Conservation (phyloP, 2,329 filamentous ascomycete species). For the Alternaria triticimaculans region DNA sequence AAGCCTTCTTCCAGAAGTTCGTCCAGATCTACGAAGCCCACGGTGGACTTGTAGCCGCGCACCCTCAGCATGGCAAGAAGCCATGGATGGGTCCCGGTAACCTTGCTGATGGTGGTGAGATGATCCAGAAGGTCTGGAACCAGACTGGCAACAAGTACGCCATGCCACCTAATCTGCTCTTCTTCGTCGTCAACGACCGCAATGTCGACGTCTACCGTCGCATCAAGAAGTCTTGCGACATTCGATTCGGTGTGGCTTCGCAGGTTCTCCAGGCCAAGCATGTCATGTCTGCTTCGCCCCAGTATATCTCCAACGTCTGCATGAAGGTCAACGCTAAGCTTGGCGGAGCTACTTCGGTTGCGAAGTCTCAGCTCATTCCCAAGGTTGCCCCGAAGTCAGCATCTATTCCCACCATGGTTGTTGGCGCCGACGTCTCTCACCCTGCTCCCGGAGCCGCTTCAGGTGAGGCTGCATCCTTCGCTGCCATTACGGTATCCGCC, state of each 20-base stretch:
- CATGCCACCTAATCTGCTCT: conserved; percentile 73
- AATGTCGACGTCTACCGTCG: conserved; percentile 77
- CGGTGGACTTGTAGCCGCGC: conserved; percentile 61
- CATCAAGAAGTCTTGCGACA: conserved; percentile 89
- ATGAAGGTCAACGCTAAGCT: conserved; percentile 99
- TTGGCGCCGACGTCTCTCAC: conserved; percentile 92
- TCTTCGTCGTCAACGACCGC: conserved; percentile 77
- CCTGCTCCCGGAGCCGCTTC: conserved; percentile 64
- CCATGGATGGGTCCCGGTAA: conserved; percentile 42
- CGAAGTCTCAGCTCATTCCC: conserved; percentile 47
- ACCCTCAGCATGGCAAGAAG: conserved; percentile 36
- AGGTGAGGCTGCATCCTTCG: conserved; percentile 70
- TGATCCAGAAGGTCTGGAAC: conserved; percentile 64
- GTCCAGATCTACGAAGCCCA: conserved; percentile 65
- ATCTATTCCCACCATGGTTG: conserved; percentile 70
- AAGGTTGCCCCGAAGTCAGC: conserved; percentile 32
- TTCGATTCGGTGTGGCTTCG: conserved; percentile 80
- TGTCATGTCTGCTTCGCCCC: conserved; percentile 71
- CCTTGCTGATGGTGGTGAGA: conserved; percentile 51
- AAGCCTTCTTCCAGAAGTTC: conserved; percentile 67
- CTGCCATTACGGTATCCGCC: conserved; percentile 82
- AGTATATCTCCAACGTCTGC: conserved; percentile 91
- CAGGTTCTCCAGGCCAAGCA: conserved; percentile 80
- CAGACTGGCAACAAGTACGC: conserved; percentile 62
- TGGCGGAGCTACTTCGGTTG: conserved; percentile 75